Conservation (phyloP, 495 filamentous ascomycete genomes). For the Bombardia bombarda region DNA sequence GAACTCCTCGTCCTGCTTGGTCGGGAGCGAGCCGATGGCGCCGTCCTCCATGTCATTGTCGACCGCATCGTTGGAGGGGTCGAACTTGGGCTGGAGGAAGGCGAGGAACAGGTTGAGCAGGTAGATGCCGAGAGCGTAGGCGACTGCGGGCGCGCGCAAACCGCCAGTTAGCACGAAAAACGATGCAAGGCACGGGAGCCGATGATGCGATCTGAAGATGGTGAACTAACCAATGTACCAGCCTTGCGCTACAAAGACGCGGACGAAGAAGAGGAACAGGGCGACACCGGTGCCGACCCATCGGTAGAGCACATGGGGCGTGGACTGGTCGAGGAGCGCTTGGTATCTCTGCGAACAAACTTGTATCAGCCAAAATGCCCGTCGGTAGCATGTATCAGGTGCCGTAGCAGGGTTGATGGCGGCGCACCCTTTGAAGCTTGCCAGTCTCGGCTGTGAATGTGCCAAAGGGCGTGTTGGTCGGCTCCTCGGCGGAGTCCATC, state of each 20-base stretch:
- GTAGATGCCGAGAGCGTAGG: constrained; percentile 97
- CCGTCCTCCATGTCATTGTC: constrained; percentile 97
- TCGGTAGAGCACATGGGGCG: constrained; percentile 78
- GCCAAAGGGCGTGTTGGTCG: constrained; percentile 23
- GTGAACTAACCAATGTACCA: constrained; percentile 98
- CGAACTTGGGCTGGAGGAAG: constrained; percentile 97
- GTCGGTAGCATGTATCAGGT: not conserved
- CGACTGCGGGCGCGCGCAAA: constrained; percentile 57
- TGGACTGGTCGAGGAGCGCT: constrained; percentile 85
- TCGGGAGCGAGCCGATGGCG: constrained; percentile 68
- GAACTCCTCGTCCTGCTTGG: constrained; percentile 95
- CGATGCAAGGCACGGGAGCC: no score
- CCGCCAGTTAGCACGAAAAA: no score
- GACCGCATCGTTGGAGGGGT: constrained; percentile 82
- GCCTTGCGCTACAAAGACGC: constrained; percentile 85
- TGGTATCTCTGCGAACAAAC: constrained; percentile 67
- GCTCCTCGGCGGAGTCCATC: constrained; percentile 22
- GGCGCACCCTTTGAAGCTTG: constrained; percentile 35
- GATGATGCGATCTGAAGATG: no score
- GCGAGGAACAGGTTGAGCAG: constrained; percentile 98
- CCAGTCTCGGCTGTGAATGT: constrained; percentile 20
- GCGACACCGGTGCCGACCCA: constrained; percentile 74
- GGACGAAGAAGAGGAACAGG: constrained; percentile 73
- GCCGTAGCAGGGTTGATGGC: not conserved
- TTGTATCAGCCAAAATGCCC: not conserved